These are phyloP conservation scores for Fusarium agapanthi DNA, from an alignment of 2,329 filamentous ascomycete species.

Conservation along the genomic window DNA sequence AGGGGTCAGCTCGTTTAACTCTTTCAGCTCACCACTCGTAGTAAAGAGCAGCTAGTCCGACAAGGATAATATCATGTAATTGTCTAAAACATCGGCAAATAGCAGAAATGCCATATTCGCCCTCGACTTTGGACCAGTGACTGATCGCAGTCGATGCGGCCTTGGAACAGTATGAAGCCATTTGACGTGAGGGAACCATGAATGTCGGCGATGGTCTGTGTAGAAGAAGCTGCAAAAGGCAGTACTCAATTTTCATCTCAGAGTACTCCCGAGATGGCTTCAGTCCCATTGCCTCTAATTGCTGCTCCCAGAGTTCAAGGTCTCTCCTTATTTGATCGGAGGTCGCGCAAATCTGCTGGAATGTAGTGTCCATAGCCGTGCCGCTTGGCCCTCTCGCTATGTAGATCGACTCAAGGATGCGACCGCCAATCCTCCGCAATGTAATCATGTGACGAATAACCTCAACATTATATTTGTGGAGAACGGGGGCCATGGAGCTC, in stretches of 20 bases:
- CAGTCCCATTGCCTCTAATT: neutral
- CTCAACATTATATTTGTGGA: neutral
- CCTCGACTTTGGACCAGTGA: neutral
- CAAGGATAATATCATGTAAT: neutral
- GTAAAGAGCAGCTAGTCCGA: neutral
- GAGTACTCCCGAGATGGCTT: neutral
- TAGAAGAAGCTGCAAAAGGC: neutral
- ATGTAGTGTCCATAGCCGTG: conserved; percentile 1
- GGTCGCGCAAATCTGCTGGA: neutral
- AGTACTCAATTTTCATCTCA: conserved; percentile 3
- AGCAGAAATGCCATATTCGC: neutral
- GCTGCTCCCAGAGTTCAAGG: neutral
- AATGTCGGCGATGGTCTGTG: neutral
- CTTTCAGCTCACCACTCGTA: neutral
- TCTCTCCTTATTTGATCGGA: neutral
- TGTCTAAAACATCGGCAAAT: neutral
- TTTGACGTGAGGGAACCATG: neutral
- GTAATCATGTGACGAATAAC: neutral
- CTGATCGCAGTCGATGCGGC: neutral
- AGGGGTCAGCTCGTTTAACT: neutral
- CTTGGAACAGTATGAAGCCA: neutral
- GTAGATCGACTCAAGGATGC: conserved; percentile 1
- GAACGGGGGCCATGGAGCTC: fast-evolving
- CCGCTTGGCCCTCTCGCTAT: neutral
- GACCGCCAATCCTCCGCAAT: neutral